Conservation (phyloP, 495 filamentous ascomycete genomes). For the Evernia prunastri region DNA sequence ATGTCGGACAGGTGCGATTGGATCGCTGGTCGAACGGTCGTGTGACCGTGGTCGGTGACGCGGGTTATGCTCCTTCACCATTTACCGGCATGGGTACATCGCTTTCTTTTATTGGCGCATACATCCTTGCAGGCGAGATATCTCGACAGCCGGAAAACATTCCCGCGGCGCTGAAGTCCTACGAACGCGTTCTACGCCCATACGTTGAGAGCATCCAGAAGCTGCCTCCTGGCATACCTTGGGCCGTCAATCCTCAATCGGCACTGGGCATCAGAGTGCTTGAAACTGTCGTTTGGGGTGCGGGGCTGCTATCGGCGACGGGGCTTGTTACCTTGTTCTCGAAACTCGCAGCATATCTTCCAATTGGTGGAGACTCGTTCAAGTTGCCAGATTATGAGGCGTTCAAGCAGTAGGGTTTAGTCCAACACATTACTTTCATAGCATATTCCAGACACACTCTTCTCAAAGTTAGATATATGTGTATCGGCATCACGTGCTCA, state of each 20-base stretch:
- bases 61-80: slow-evolving; percentile 45
- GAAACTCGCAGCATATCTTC: slow-evolving; percentile 7
- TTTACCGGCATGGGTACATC: slow-evolving; percentile 47
- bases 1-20: slow-evolving; percentile 37
- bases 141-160: slow-evolving; percentile 21
- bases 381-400: slow-evolving; percentile 16
- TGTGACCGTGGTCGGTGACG: slow-evolving; percentile 50
- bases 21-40: slow-evolving; percentile 40
- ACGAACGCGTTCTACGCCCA: slow-evolving; percentile 30
- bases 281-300: slow-evolving; percentile 3
- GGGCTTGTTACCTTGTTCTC: background rate
- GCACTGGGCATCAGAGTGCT: background rate
- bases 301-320: slow-evolving; percentile 1
- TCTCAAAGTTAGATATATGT: background rate
- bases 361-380: background rate
- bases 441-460: background rate
- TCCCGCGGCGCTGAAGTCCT: slow-evolving; percentile 27
- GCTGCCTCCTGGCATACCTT: slow-evolving; percentile 15
- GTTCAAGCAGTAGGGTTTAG: slow-evolving; percentile 4
- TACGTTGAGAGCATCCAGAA: slow-evolving; percentile 33
- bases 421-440: background rate
- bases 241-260: slow-evolving; percentile 8
- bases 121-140: slow-evolving; percentile 49
- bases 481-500: background rate
- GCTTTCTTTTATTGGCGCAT: slow-evolving; percentile 42